phyloP scores from a whole-genome alignment of 768 basidiomycete species.

The Chiua virens region DNA sequence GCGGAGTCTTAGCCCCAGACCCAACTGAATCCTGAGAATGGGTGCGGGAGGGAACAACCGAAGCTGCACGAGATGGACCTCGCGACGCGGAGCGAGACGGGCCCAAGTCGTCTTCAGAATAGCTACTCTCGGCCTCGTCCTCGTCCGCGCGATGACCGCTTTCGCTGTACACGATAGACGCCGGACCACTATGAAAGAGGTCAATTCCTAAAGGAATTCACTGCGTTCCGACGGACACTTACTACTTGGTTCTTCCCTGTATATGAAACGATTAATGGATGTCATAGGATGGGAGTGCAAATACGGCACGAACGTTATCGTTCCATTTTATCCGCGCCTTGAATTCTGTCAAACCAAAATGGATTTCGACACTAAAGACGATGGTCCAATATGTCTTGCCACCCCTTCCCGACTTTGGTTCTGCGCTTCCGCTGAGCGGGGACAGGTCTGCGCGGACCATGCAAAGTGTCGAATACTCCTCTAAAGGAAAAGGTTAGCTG shows the following conservation, averaged over 20 bases:
- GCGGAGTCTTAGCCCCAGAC: conserved; percentile 33
- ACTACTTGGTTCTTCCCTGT: conserved; percentile 75
- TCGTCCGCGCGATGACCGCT: conserved; percentile 72
- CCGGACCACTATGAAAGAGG: conserved; percentile 58
- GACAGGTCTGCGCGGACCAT: conserved; percentile 79
- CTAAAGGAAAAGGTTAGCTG: conserved; percentile 32
- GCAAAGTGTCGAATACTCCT: conserved; percentile 74
- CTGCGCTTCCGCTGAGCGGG: conserved; percentile 67
- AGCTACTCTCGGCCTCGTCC: conserved; percentile 60
- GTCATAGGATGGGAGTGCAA: neutral
- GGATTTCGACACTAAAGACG: conserved; percentile 81
- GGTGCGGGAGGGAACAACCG: conserved; percentile 52
- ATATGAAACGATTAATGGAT: neutral
- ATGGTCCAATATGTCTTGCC: conserved; percentile 82
- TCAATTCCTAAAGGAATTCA: neutral
- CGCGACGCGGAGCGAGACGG: conserved; percentile 33
- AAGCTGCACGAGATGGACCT: conserved; percentile 42
- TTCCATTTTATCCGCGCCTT: conserved; percentile 81
- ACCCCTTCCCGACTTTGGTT: conserved; percentile 59
- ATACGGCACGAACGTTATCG: conserved; percentile 59
- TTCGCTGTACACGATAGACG: conserved; percentile 81
- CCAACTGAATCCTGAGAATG: conserved; percentile 48
- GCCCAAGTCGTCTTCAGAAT: conserved; percentile 61
- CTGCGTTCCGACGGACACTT: conserved; percentile 24
- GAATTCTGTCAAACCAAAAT: conserved; percentile 82